A percentile compares a stretch with the other conserved stretches of the same genome.
Conservation (phyloP, 768 basidiomycete genomes). For the Neoboletus subvelutipes region DNA sequence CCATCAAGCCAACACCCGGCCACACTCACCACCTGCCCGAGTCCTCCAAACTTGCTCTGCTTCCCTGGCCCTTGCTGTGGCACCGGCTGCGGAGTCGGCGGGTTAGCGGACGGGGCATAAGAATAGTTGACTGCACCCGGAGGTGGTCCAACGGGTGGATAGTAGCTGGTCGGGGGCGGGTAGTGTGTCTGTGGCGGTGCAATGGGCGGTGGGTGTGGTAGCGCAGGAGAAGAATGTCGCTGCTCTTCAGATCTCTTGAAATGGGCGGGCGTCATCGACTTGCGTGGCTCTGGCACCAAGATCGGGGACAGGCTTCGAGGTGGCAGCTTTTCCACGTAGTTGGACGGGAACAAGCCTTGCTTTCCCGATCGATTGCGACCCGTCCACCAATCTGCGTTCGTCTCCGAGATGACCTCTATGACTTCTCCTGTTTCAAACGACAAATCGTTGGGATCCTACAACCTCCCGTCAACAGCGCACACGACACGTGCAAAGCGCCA, state of each 20-base stretch:
- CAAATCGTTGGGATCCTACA: constrained; percentile 74
- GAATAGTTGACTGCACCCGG: constrained; percentile 11
- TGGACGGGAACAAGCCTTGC: constrained; percentile 76
- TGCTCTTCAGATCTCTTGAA: constrained; percentile 11
- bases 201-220: constrained; percentile 16
- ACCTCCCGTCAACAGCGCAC: constrained; percentile 6
- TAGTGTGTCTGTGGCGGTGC: constrained; percentile 17
- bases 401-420: constrained; percentile 78
- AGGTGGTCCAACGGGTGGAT: constrained; percentile 15
- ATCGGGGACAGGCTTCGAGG: constrained; percentile 20
- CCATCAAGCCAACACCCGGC: background rate
- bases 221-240: constrained; percentile 19
- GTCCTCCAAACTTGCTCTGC: constrained; percentile 39
- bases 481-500: background rate
- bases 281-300: constrained; percentile 24
- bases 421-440: constrained; percentile 72
- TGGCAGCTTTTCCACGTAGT: constrained; percentile 64
- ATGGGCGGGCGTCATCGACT: constrained; percentile 9
- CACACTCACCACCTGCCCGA: constrained; percentile 38
- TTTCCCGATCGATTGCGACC: constrained; percentile 59
- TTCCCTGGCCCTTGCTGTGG: constrained; percentile 33
- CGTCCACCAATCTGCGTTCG: constrained; percentile 90
- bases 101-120: constrained; percentile 31
- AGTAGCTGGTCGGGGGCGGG: constrained; percentile 17
- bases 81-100: constrained; percentile 38